These are phyloP conservation scores for Cavenderia fasciculata DNA, from an alignment of 78 protist genomes.

Conservation along the genomic window DNA sequence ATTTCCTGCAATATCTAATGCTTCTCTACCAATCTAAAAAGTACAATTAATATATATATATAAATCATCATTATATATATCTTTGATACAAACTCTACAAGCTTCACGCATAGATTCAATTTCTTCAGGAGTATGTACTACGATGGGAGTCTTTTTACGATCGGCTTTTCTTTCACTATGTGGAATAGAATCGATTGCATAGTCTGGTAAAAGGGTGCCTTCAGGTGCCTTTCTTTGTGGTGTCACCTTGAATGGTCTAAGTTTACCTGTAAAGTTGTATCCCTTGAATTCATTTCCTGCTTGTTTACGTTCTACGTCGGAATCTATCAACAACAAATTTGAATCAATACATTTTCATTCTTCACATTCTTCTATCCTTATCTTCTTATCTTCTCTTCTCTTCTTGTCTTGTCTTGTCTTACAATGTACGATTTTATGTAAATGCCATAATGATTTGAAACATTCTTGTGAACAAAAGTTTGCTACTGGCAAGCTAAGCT, in stretches of 20 bases:
- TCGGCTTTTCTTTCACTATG: conserved; percentile 59
- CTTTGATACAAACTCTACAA: not conserved
- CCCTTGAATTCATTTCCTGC: not conserved
- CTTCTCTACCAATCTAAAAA: conserved; percentile 84
- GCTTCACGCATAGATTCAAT: conserved; percentile 70
- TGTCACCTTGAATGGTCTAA: conserved; percentile 68
- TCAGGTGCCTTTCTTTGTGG: conserved; percentile 62
- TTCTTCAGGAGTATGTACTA: conserved; percentile 29
- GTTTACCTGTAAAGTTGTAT: conserved; percentile 39
- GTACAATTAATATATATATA: not conserved
- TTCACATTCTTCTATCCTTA: not conserved
- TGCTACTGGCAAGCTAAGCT: conserved; percentile 26
- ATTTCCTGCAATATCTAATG: conserved; percentile 90
- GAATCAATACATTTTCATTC: not conserved
- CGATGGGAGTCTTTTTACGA: conserved; percentile 17
- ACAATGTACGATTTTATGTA: conserved; percentile 70
- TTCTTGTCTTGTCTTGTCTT: not conserved
- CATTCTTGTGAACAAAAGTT: conserved; percentile 81
- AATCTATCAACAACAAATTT: not conserved
- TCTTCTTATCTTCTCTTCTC: not conserved
- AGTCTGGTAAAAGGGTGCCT: conserved; percentile 48
- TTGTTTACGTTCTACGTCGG: not conserved
- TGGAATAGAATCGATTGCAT: conserved; percentile 72
- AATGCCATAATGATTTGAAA: conserved; percentile 65
- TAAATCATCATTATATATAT: not conserved